Conservation (phyloP, 495 filamentous ascomycete genomes). For the Neurospora tetraspora region DNA sequence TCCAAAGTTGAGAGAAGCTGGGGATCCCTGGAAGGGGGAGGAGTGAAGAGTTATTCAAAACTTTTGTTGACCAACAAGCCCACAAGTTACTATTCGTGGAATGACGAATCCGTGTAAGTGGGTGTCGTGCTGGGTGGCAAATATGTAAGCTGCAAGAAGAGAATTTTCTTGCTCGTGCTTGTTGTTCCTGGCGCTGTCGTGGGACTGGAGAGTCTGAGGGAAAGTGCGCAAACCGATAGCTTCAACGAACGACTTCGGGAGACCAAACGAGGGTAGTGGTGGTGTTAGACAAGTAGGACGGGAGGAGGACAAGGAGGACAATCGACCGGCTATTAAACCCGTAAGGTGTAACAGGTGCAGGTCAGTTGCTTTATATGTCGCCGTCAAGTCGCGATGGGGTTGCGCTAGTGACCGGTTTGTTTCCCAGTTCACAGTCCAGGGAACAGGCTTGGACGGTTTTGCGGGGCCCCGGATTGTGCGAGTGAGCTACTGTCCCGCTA, state of each 20-base stretch:
- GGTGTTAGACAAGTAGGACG: background rate
- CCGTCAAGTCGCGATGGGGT: background rate
- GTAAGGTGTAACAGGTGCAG: background rate
- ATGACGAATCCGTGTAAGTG: background rate
- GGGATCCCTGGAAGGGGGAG: background rate
- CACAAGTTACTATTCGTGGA: constrained; percentile 4
- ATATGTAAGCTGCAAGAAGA: constrained; percentile 23
- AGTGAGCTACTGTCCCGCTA: background rate
- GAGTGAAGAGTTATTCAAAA: constrained; percentile 5
- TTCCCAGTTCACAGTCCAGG: background rate
- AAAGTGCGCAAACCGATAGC: background rate
- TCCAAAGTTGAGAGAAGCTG: background rate
- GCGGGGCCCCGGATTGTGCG: background rate
- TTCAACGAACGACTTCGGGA: background rate
- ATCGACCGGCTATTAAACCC: background rate
- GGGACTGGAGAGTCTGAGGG: background rate
- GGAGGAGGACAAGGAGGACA: background rate
- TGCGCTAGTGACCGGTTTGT: background rate
- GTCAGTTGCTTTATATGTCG: constrained; percentile 1
- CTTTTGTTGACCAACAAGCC: constrained; percentile 1
- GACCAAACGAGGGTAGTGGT: background rate
- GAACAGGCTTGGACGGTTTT: background rate
- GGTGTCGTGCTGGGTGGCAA: constrained; percentile 19
- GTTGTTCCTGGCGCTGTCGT: background rate
- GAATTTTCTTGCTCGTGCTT: constrained; percentile 13